These are phyloP conservation scores for Tetrastigma voinierianum DNA, from an alignment of 164 flowering plant genomes.

Conservation along the genomic window DNA sequence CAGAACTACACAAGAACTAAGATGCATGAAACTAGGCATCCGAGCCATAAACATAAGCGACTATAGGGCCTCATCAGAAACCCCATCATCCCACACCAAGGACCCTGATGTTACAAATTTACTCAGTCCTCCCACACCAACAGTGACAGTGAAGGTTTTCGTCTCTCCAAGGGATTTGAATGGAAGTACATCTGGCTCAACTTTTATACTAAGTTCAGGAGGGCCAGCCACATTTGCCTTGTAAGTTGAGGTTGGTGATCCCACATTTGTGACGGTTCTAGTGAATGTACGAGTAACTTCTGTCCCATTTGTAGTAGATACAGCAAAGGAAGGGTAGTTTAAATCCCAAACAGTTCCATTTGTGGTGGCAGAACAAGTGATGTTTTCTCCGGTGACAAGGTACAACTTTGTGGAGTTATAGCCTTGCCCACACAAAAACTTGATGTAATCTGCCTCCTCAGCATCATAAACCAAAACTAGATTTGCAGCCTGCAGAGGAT, in stretches of 20 bases:
- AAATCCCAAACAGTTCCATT: background rate
- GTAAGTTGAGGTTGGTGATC: slow-evolving; percentile 8
- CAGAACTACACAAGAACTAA: no score
- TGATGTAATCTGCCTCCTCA: slow-evolving; percentile 7
- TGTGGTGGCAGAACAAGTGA: background rate
- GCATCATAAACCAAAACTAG: slow-evolving; percentile 11
- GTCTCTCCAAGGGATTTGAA: slow-evolving; percentile 6
- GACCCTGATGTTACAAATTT: no score
- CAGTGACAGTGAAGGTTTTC: no score
- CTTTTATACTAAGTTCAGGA: background rate
- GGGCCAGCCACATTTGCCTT: slow-evolving; percentile 3
- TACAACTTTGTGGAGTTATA: background rate
- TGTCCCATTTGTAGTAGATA: background rate
- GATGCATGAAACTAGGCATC: no score
- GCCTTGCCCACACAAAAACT: slow-evolving; percentile 17
- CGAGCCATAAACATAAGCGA: no score
- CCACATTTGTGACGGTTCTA: slow-evolving; percentile 17
- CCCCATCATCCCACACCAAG: no score
- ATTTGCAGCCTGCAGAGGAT: slow-evolving; percentile 10
- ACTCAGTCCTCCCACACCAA: no score
- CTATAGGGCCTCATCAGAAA: no score
- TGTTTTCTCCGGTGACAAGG: slow-evolving; percentile 3
- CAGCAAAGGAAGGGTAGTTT: slow-evolving; percentile 15
- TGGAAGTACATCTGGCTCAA: slow-evolving; percentile 8
- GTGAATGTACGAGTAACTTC: background rate